A percentile compares a stretch with the other conserved stretches of the same genome.
These are phyloP conservation scores for Pyricularia grisea DNA, from an alignment of 2,329 filamentous ascomycete species.

Conservation along the genomic window DNA sequence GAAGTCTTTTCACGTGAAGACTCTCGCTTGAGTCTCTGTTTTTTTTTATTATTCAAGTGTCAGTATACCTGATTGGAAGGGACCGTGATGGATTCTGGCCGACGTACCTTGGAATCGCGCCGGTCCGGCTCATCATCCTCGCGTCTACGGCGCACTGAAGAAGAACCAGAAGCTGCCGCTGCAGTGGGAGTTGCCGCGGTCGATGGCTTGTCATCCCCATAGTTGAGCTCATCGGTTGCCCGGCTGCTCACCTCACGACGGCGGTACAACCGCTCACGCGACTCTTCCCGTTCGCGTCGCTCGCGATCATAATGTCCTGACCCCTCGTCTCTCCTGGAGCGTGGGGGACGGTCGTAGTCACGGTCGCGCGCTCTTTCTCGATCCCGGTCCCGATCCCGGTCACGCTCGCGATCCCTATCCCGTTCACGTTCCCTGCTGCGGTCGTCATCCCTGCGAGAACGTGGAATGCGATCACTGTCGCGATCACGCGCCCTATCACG, in stretches of 20 bases:
- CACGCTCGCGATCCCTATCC: conserved; percentile 22
- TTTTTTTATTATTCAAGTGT: no score
- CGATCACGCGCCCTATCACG: conserved; percentile 26
- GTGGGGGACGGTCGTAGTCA: conserved; percentile 39
- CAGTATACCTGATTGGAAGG: conserved; percentile 12
- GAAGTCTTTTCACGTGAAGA: conserved; percentile 15
- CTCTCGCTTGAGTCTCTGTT: conserved; percentile 35
- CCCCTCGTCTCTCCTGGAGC: conserved; percentile 51
- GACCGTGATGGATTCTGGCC: conserved; percentile 4
- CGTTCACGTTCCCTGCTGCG: conserved; percentile 19
- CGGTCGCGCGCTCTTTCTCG: conserved; percentile 26
- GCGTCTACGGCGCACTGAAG: conserved; percentile 59
- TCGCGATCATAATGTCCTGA: conserved; percentile 72
- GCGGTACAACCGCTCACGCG: conserved; percentile 80
- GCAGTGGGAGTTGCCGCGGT: conserved; percentile 10
- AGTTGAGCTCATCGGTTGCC: conserved; percentile 80
- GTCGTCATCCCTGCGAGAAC: conserved; percentile 10
- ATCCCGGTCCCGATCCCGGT: conserved; percentile 24
- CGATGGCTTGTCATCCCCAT: conserved; percentile 61
- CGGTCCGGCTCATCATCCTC: conserved; percentile 65
- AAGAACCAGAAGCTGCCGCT: conserved; percentile 33
- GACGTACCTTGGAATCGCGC: conserved; percentile 56
- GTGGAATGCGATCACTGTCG: conserved; percentile 37
- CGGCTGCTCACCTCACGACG: conserved; percentile 59
- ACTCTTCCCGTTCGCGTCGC: conserved; percentile 77